Conservation (phyloP, 2,329 filamentous ascomycete species). For the Alternaria sp. region DNA sequence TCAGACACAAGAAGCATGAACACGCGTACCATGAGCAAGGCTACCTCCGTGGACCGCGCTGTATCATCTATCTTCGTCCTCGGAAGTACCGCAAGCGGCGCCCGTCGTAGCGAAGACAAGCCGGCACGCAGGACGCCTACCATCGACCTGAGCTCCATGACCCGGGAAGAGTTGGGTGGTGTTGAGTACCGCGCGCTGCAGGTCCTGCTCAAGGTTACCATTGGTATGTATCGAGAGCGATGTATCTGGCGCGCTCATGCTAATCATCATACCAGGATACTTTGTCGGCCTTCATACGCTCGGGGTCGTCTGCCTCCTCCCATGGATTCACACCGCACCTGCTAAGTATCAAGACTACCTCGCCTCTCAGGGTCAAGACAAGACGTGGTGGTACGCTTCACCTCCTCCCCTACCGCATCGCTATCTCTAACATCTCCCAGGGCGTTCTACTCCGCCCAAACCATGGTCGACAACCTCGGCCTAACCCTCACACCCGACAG, state of each 20-base stretch:
- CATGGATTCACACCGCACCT: conserved; percentile 70
- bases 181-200: conserved; percentile 95
- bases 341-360: conserved; percentile 56
- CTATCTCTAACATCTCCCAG: conserved; percentile 68
- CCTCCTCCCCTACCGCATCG: conserved; percentile 50
- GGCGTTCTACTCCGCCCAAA: conserved; percentile 86
- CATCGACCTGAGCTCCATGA: conserved; percentile 50
- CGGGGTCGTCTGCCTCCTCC: conserved; percentile 73
- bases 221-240: conserved; percentile 62
- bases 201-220: conserved; percentile 79
- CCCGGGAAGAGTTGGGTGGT: conserved; percentile 83
- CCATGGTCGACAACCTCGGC: conserved; percentile 91
- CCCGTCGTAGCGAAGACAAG: conserved; percentile 14
- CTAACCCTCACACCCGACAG: conserved; percentile 91
- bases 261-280: conserved; percentile 49
- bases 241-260: conserved; percentile 36
- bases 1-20: conserved; percentile 25
- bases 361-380: conserved; percentile 49
- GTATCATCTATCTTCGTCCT: conserved; percentile 53
- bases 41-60: conserved; percentile 48
- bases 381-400: conserved; percentile 58
- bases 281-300: conserved; percentile 83
- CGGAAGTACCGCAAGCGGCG: conserved; percentile 67
- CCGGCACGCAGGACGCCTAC: conserved; percentile 51
- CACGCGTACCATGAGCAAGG: conserved; percentile 29